phyloP scores from a whole-genome alignment of 129 eudicot species.

The Artemisia tridentata region DNA sequence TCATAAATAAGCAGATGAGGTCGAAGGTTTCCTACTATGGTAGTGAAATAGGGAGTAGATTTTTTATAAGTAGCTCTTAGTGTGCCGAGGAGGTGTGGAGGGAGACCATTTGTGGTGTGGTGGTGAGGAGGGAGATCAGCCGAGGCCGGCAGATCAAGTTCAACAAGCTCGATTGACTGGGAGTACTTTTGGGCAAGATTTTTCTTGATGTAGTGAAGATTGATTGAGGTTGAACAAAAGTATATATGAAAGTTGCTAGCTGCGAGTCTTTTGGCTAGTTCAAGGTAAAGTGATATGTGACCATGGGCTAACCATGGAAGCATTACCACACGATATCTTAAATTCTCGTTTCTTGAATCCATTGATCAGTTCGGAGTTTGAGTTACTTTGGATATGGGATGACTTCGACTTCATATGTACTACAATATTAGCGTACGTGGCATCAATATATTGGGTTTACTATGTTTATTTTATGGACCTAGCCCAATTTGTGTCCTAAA shows the following conservation, averaged over 20 bases:
- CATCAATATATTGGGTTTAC: too few species aligned
- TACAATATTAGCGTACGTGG: too few species aligned
- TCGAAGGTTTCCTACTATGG: constrained; percentile 19
- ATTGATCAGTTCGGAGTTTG: neutral
- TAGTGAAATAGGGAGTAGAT: constrained; percentile 23
- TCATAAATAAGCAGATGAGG: constrained; percentile 40
- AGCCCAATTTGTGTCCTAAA: too few species aligned
- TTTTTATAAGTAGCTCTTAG: constrained; percentile 19
- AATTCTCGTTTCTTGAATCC: neutral
- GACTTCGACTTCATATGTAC: too few species aligned
- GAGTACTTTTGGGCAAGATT: constrained; percentile 13
- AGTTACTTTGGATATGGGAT: neutral
- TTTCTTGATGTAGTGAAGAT: constrained; percentile 25
- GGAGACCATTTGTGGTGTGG: constrained; percentile 56
- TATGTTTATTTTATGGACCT: too few species aligned
- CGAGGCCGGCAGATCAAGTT: constrained; percentile 30
- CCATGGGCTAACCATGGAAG: constrained; percentile 55
- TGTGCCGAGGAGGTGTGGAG: constrained; percentile 34
- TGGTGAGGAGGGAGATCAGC: constrained; percentile 43
- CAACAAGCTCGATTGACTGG: constrained; percentile 28
- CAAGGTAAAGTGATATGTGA: constrained; percentile 44
- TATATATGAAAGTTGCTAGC: constrained; percentile 21
- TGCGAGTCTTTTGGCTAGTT: constrained; percentile 42
- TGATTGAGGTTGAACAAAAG: constrained; percentile 31
- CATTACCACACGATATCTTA: constrained; percentile 27